Evolutionary conservation across 257 asterid genomes (phyloP).

Genomic region (Coffea eugenioides): DNA sequence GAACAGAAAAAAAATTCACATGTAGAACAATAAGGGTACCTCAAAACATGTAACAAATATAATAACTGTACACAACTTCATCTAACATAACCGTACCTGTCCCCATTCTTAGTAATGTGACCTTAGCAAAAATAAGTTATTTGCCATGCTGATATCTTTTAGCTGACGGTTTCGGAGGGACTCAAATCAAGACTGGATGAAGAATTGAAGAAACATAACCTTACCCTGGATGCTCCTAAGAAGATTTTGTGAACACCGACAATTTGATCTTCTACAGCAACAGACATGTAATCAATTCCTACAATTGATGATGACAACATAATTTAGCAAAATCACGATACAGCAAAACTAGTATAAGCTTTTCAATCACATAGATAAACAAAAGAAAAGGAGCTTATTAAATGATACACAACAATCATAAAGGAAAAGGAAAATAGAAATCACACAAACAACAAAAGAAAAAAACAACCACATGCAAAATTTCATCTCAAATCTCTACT

Average conservation of each 20-base stretch:
- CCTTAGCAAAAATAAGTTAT: background rate
- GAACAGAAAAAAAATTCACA: too few relatives aligned
- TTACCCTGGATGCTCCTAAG: constrained; percentile 17
- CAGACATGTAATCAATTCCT: constrained; percentile 36
- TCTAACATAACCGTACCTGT: too few relatives aligned
- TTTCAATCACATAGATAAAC: background rate
- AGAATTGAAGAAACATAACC: background rate
- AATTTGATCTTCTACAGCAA: constrained; percentile 5
- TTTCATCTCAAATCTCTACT: background rate
- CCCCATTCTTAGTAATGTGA: too few relatives aligned
- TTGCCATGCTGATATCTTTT: background rate
- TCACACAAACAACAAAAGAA: background rate
- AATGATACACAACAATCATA: background rate
- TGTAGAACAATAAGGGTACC: too few relatives aligned
- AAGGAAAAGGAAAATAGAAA: background rate
- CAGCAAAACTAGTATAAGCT: background rate
- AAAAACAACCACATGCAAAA: too few relatives aligned
- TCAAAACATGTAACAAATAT: too few relatives aligned
- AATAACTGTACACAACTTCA: too few relatives aligned
- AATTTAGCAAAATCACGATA: background rate
- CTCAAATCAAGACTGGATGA: background rate
- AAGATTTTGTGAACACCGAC: constrained; percentile 21
- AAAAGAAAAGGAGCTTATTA: background rate
- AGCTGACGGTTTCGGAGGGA: background rate
- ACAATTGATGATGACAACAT: background rate